Evolutionary conservation across 2,329 filamentous ascomycete genomes (phyloP).

Genomic region (Cryphonectria nitschkei): DNA sequence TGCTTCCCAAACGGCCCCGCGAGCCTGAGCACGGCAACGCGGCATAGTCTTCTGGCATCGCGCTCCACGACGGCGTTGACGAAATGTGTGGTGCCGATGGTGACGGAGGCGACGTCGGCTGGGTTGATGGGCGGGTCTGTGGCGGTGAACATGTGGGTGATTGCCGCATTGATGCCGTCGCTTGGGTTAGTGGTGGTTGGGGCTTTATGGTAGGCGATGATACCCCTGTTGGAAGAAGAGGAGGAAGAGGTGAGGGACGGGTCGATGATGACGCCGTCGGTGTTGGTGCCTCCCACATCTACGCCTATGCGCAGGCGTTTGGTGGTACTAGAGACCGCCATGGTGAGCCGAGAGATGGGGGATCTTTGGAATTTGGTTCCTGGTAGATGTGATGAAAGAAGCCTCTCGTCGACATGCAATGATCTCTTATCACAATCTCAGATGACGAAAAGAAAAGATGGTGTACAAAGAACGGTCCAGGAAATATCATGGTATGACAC

Average conservation of each 20-base stretch:
- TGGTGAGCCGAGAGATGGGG: not conserved
- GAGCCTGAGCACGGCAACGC: constrained; percentile 40
- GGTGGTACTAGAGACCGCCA: not conserved
- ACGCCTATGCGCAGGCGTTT: constrained; percentile 22
- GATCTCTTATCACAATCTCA: too few species aligned
- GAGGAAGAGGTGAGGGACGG: constrained; percentile 30
- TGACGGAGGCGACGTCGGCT: constrained; percentile 27
- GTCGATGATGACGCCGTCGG: constrained; percentile 36
- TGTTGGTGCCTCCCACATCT: constrained; percentile 30
- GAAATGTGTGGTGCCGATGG: constrained; percentile 34
- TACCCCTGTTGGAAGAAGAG: constrained; percentile 37
- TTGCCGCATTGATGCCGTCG: constrained; percentile 30
- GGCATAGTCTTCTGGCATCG: constrained; percentile 33
- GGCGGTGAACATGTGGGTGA: constrained; percentile 25
- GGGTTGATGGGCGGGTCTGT: constrained; percentile 12
- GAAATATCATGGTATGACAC: not conserved
- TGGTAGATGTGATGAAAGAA: not conserved
- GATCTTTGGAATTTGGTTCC: not conserved
- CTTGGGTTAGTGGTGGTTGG: constrained; percentile 31
- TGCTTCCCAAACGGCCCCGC: constrained; percentile 39
- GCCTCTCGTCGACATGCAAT: not conserved
- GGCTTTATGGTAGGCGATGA: constrained; percentile 31
- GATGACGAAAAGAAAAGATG: not conserved
- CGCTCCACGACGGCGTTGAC: constrained; percentile 33
- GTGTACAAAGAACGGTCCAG: not conserved